These are phyloP conservation scores for Hypholoma sublateritium DNA, from an alignment of 768 basidiomycete genomes.

Conservation along the genomic window DNA sequence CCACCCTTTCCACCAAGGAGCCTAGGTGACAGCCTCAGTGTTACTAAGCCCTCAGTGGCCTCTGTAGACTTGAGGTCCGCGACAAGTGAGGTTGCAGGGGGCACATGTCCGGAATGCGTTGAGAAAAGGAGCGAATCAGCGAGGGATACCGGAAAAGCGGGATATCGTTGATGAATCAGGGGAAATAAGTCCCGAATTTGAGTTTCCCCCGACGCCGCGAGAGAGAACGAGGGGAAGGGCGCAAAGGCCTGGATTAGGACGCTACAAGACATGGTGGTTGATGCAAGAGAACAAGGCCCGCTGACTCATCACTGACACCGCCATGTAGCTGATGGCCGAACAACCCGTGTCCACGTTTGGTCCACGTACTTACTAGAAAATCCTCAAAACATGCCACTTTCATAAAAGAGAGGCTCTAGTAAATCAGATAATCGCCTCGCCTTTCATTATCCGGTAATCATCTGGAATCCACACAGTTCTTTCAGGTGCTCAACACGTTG, in stretches of 20 bases:
- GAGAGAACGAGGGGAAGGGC: slow-evolving; percentile 40
- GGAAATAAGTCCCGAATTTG: slow-evolving; percentile 29
- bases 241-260: slow-evolving; percentile 35
- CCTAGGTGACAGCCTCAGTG: slow-evolving; percentile 71
- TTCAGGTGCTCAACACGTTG: too few species aligned
- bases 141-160: slow-evolving; percentile 31
- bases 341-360: too few species aligned
- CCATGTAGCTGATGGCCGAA: not conserved
- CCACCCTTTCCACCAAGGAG: slow-evolving; percentile 94
- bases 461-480: too few species aligned
- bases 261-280: slow-evolving; percentile 25
- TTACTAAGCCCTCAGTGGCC: slow-evolving; percentile 41
- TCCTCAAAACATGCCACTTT: too few species aligned
- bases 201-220: slow-evolving; percentile 29
- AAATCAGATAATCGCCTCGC: too few species aligned
- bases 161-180: slow-evolving; percentile 34
- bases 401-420: too few species aligned
- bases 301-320: slow-evolving; percentile 16
- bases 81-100: slow-evolving; percentile 24
- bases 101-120: slow-evolving; percentile 37
- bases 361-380: too few species aligned
- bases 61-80: slow-evolving; percentile 22
- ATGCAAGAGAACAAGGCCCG: slow-evolving; percentile 24
- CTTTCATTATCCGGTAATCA: too few species aligned
- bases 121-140: slow-evolving; percentile 31